These are phyloP conservation scores for Apiotrichum brassicae DNA, from an alignment of 1,284 basidiomycete genomes.

Conservation along the genomic window DNA sequence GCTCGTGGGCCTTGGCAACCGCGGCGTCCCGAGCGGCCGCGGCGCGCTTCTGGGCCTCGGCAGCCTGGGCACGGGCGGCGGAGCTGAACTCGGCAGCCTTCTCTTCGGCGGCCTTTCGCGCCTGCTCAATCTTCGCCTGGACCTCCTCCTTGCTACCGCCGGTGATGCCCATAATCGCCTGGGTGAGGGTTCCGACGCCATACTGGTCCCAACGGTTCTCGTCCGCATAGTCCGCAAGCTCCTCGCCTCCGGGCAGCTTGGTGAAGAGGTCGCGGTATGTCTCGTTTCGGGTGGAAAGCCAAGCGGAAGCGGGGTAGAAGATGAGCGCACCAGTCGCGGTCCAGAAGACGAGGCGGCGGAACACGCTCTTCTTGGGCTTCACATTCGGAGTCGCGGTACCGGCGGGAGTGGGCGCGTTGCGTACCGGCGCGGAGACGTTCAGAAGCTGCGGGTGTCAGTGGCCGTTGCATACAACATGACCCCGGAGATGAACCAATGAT, in stretches of 20 bases:
- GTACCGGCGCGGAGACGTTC: conserved; percentile 23
- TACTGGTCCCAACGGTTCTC: conserved; percentile 62
- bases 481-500: background rate
- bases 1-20: conserved; percentile 9
- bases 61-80: conserved; percentile 32
- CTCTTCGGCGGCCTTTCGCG: conserved; percentile 45
- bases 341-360: conserved; percentile 46
- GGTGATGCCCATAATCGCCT: conserved; percentile 51
- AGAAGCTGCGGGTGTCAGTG: conserved; percentile 21
- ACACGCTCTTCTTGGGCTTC: conserved; percentile 18
- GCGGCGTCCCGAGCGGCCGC: conserved; percentile 8
- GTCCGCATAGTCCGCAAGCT: conserved; percentile 73
- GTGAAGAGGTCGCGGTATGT: conserved; percentile 52
- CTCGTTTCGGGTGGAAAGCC: conserved; percentile 47
- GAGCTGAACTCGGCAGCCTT: conserved; percentile 36
- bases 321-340: conserved; percentile 42
- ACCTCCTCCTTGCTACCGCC: conserved; percentile 48
- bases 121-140: conserved; percentile 22
- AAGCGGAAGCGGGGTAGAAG: conserved; percentile 49
- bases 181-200: conserved; percentile 53
- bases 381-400: conserved; percentile 6
- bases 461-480: too few species aligned
- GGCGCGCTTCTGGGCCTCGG: conserved; percentile 28
- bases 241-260: conserved; percentile 56
- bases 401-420: conserved; percentile 19